These are phyloP conservation scores for Aegilops sharonensis DNA, from an alignment of 176 grass and related monocot species.

Conservation along the genomic window DNA sequence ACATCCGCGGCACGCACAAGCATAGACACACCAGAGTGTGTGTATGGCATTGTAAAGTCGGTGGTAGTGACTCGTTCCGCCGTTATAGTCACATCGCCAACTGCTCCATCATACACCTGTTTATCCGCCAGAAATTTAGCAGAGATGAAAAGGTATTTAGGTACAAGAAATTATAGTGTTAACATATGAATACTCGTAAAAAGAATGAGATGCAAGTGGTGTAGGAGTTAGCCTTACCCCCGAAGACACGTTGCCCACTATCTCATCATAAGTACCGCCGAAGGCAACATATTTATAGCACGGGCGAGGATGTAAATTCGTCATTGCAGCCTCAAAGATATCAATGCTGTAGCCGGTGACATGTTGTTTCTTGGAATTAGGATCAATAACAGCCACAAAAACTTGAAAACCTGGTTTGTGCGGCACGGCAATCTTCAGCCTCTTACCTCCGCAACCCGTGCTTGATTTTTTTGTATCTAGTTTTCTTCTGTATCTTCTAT, in stretches of 20 bases:
- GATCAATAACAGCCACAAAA: constrained; percentile 45
- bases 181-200: neutral
- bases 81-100: no score
- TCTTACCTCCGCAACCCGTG: neutral
- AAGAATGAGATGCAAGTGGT: neutral
- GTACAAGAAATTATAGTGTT: neutral
- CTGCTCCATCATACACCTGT: no score
- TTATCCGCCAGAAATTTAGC: no score
- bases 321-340: neutral
- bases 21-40: no score
- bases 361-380: neutral
- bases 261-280: constrained; percentile 30
- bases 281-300: constrained; percentile 16
- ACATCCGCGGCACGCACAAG: no score
- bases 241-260: constrained; percentile 45
- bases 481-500: neutral
- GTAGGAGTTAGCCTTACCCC: constrained; percentile 1
- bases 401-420: constrained; percentile 32
- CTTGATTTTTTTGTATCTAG: neutral
- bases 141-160: no score
- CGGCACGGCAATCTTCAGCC: constrained; percentile 53
- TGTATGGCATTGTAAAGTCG: no score
- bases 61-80: no score
- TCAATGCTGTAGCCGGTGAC: neutral
- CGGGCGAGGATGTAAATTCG: neutral